Evolutionary conservation across 2,329 filamentous ascomycete species (phyloP), one percentile per base, ranked within the genome.

Genomic region (Trichophyton equinum): DNA sequence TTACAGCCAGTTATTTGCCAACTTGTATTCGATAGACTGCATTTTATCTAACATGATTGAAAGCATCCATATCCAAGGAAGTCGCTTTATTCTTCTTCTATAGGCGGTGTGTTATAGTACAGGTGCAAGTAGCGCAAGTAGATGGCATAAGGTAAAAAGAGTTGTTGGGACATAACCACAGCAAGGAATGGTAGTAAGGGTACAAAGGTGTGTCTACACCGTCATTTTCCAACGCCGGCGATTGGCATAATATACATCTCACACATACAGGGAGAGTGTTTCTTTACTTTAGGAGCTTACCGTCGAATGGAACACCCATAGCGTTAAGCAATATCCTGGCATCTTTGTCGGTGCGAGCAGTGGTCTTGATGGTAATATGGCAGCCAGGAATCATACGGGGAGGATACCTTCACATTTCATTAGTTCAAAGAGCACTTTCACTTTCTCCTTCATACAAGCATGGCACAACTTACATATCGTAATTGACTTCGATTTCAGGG

Each of bases 401-500:
- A 3, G 82, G 82, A 67, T 85, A 85, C 72, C 82, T 85, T 46
- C 57, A n/a, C 44, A 61, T 1, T 63, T 25, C 51, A 27, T 61
- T 51, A 51, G 46, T 51, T 11, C 13, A 38, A 38, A 38, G 9
- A 13, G 33, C 33, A 38, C 33, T 13, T 38, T 38, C 33, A 38
- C 33, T 4, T 11, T 38, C 9, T 0, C 33, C 11, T 9, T 9
- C 33, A 38, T 38, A 11, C 4, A 9, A 30, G 1, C 33, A 22
- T 18, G 20, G 3, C 20, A 53, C 9, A 82, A 82, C 88, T 81
- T 76, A 95, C 90, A 82, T 79, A 76, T 95, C 89, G 71, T 94
- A 96, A 78, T 96, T 96, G 68, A 90, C 84, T 75, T 96, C 91
- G 53, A 99, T 83, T 77, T 99, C 94, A 0, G 94, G 94, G 76